Conservation (phyloP, 805 yeast species). For the Wickerhamomyces sydowiorum region DNA sequence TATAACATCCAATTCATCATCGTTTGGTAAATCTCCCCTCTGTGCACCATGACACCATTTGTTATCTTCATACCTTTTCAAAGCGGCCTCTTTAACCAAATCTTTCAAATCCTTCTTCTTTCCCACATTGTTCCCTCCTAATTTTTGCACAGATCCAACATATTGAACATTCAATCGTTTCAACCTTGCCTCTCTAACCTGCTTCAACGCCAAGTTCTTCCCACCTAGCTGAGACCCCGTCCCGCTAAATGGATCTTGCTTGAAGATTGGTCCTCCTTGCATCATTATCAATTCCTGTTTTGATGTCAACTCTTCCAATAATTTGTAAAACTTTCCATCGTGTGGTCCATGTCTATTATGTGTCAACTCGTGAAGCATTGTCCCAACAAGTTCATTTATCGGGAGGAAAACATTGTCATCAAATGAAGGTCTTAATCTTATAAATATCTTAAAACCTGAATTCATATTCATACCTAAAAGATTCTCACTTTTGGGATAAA, state of each 20-base stretch:
- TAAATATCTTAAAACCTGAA: conserved; percentile 62
- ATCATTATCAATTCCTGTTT: conserved; percentile 33
- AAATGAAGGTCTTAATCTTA: conserved; percentile 59
- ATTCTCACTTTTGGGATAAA: conserved; percentile 63
- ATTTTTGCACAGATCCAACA: conserved; percentile 10
- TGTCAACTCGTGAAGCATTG: conserved; percentile 82
- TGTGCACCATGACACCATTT: conserved; percentile 37
- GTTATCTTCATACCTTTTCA: conserved; percentile 47
- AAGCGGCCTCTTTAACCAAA: conserved; percentile 55
- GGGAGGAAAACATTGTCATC: conserved; percentile 53
- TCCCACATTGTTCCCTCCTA: conserved; percentile 8
- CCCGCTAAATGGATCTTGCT: conserved; percentile 33
- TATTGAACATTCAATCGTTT: conserved; percentile 29
- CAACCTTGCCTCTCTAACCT: conserved; percentile 33
- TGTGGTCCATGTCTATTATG: conserved; percentile 83
- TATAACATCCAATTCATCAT: conserved; percentile 37
- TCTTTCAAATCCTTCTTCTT: conserved; percentile 29
- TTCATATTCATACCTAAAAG: conserved; percentile 82
- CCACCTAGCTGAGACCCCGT: conserved; percentile 42
- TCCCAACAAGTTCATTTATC: conserved; percentile 63
- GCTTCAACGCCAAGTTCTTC: conserved; percentile 12
- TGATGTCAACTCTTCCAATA: conserved; percentile 49
- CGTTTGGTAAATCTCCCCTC: conserved; percentile 32
- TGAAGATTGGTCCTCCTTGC: conserved; percentile 31
- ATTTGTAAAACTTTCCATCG: conserved; percentile 60